phyloP scores from a whole-genome alignment of 163 green algal species.

The Coccomyxa subellipsoidea region DNA sequence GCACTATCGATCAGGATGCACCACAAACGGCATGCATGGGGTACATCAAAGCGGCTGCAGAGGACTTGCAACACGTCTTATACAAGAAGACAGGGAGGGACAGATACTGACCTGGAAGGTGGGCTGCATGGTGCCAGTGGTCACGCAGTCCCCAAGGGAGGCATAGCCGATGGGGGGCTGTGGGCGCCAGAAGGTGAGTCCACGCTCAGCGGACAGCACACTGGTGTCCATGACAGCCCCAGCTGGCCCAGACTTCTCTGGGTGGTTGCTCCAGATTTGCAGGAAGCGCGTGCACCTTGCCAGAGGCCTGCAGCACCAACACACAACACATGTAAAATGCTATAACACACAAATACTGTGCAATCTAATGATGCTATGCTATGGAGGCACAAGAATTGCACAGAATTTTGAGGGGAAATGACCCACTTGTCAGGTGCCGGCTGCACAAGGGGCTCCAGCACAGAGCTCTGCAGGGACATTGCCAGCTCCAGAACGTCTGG shows the following conservation, averaged over 20 bases:
- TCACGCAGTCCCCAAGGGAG: constrained; percentile 43
- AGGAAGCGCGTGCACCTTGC: constrained; percentile 55
- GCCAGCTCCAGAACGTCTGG: constrained; percentile 69
- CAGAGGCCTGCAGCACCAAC: constrained; percentile 46
- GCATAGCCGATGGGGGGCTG: constrained; percentile 67
- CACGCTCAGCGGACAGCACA: constrained; percentile 42
- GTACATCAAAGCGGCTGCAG: too few species aligned
- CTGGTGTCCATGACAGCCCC: constrained; percentile 45
- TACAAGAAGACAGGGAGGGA: too few species aligned
- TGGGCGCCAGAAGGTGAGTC: constrained; percentile 76
- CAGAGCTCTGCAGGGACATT: constrained; percentile 36
- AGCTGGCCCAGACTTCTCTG: background rate
- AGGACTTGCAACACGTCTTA: too few species aligned
- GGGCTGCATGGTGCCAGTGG: constrained; percentile 46
- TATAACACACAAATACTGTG: background rate
- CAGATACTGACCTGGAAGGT: constrained; percentile 52
- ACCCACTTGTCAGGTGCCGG: constrained; percentile 32
- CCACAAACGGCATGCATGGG: too few species aligned
- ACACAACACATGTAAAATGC: too few species aligned
- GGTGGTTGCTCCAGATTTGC: constrained; percentile 54
- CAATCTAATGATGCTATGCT: background rate
- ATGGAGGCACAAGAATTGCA: too few species aligned
- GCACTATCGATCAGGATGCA: too few species aligned
- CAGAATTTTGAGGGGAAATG: too few species aligned
- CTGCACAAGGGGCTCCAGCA: constrained; percentile 59